Evolutionary conservation across 2,329 filamentous ascomycete genomes (phyloP), one percentile per base, ranked within the genome.

Genomic region (Ceratocystis harringtonii): DNA sequence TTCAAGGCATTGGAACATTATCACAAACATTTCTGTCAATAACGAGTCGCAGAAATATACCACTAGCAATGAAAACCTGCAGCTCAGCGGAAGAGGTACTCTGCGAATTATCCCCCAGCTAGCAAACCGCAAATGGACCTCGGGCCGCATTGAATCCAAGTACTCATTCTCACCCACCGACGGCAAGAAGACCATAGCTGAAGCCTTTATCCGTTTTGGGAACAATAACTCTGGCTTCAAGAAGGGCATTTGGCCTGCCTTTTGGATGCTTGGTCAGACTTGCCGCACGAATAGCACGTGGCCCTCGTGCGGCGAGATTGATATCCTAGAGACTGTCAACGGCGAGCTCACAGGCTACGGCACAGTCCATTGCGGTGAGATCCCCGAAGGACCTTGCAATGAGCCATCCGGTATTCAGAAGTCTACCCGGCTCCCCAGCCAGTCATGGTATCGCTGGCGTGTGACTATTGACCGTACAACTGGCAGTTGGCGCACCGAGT

Each of bases 191-290:
- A 82, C 79, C 25, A 72, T 76, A 50, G 73, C 79, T 32, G 77
- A 82, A 67, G 76, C 77, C 3, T 71, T 72, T 28, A 72, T 84
- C 58, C 77, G 79, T 44, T 74, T 82, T 60, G 82, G 79, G 12
- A 70, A 70, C 67, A 77, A 77, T 71, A 52, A 71, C 1, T 70
- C 70, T 52, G 74, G 75, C 1, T 71, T 71, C 55, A 80, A 82
- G 72, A 75, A 81, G 69, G 82, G 82, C 3, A 75, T 84, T 62
- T 84, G 81, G 81, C 81, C 81, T 0, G 81, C 81, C 0, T 83
- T 83, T 70, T 84, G 81, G 81, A 74, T 82, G 68, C 75, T 84
- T 17, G 81, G 81, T 50, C 76, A 82, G 62, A 71, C 76, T 10
- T 74, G 79, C 65, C 77, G 79, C 30, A 73, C 77, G 57, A 80